Evolutionary conservation across 257 asterid species (phyloP).

Genomic region (Solanum rostratum): DNA sequence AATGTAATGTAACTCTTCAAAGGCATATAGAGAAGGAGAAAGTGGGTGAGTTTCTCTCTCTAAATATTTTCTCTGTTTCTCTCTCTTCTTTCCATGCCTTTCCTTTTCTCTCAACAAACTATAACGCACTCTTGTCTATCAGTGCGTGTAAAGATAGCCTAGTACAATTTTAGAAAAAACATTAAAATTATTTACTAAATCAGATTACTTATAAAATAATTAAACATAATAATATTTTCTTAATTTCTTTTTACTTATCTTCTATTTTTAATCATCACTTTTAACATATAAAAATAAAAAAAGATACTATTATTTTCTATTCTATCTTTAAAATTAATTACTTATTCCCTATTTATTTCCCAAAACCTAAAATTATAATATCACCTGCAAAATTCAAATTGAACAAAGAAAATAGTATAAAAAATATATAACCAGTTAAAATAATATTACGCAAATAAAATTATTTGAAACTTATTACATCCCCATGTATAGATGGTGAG

Average conservation of each 20-base stretch:
- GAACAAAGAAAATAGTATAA: not conserved
- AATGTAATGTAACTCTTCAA: slow-evolving; percentile 20
- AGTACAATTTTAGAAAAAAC: not conserved
- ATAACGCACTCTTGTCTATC: not conserved
- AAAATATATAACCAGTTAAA: not conserved
- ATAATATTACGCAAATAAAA: not conserved
- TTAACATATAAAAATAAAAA: no score
- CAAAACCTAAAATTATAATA: no score
- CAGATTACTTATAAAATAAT: no score
- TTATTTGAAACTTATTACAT: not conserved
- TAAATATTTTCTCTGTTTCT: slow-evolving; percentile 3
- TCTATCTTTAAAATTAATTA: no score
- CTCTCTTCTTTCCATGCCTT: slow-evolving; percentile 20
- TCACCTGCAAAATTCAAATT: no score
- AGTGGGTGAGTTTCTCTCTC: slow-evolving; percentile 1
- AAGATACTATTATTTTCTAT: no score
- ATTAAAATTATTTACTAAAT: not conserved
- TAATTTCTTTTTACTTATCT: no score
- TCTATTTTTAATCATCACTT: no score
- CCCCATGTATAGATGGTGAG: not conserved
- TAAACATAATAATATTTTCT: no score
- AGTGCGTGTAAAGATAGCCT: not conserved
- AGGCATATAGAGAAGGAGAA: not conserved
- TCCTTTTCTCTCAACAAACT: slow-evolving; percentile 41
- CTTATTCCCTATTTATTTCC: no score